Conservation (phyloP, 768 basidiomycete genomes). For the Daedalea quercina region DNA sequence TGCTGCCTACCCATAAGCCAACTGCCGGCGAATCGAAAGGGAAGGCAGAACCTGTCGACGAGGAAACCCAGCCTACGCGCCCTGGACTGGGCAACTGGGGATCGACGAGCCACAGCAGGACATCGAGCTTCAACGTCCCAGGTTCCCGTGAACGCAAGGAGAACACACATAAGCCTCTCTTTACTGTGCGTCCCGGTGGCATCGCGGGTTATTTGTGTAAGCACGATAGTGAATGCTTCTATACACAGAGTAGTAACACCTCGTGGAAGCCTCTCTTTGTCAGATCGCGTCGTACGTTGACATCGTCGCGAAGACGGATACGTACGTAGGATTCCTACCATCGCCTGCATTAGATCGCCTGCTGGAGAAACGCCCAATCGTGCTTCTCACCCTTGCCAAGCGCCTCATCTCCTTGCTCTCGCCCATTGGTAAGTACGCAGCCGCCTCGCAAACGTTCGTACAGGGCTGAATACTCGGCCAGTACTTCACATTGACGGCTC, state of each 20-base stretch:
- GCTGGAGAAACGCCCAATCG: slow-evolving; percentile 91
- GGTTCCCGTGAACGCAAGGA: slow-evolving; percentile 16
- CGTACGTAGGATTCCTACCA: slow-evolving; percentile 95
- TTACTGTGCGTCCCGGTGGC: slow-evolving; percentile 94
- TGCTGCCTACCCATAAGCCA: slow-evolving; percentile 47
- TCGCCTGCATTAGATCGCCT: slow-evolving; percentile 83
- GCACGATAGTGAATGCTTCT: slow-evolving; percentile 10
- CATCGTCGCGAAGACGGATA: slow-evolving; percentile 94
- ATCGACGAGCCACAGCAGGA: neutral
- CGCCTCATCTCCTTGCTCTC: slow-evolving; percentile 93
- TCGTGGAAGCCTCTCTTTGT: slow-evolving; percentile 68
- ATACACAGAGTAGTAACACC: slow-evolving; percentile 1
- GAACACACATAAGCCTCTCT: slow-evolving; percentile 62
- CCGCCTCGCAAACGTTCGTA: neutral
- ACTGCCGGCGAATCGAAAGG: slow-evolving; percentile 1
- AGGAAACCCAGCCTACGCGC: neutral
- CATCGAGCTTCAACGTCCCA: neutral
- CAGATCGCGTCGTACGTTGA: slow-evolving; percentile 93
- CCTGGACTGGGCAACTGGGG: neutral
- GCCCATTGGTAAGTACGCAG: slow-evolving; percentile 60
- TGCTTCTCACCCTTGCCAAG: slow-evolving; percentile 91
- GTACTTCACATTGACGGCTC: slow-evolving; percentile 96
- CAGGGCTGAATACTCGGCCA: slow-evolving; percentile 21
- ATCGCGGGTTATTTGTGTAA: slow-evolving; percentile 93
- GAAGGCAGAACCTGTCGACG: slow-evolving; percentile 1